These are phyloP conservation scores for Pseudotsuga menziesii DNA, from an alignment of 75 land plant genomes.

Conservation along the genomic window DNA sequence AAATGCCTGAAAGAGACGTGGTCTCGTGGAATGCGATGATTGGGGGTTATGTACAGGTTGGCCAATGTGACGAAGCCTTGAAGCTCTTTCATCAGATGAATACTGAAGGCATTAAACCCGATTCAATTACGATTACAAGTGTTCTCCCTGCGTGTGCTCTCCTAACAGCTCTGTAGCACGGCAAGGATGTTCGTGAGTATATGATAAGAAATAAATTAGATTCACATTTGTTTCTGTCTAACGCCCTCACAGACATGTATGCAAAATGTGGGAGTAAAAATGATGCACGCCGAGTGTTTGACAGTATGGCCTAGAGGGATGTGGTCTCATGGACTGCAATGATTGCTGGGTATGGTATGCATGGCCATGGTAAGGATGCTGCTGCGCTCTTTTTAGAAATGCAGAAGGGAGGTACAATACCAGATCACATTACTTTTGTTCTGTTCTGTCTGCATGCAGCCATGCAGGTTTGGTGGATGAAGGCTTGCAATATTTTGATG, in stretches of 20 bases:
- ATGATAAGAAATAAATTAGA: background rate
- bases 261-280: conserved; percentile 23
- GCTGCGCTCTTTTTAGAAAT: background rate
- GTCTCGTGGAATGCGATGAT: conserved; percentile 19
- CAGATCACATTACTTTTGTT: no score
- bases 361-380: conserved; percentile 12
- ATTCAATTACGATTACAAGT: conserved; percentile 6
- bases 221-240: conserved; percentile 6
- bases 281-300: conserved; percentile 16
- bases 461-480: no score
- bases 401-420: background rate
- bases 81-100: conserved; percentile 9
- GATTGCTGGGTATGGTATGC: conserved; percentile 18
- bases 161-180: conserved; percentile 2
- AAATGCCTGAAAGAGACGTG: background rate
- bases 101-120: conserved; percentile 11
- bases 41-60: conserved; percentile 10
- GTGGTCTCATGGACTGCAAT: conserved; percentile 22
- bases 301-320: background rate
- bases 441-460: no score
- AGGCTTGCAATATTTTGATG: no score
- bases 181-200: conserved; percentile 6
- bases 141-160: conserved; percentile 14
- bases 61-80: conserved; percentile 1
- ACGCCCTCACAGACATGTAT: conserved; percentile 16